phyloP scores from a whole-genome alignment of 1,284 basidiomycete genomes.

The Mycena sp. region DNA sequence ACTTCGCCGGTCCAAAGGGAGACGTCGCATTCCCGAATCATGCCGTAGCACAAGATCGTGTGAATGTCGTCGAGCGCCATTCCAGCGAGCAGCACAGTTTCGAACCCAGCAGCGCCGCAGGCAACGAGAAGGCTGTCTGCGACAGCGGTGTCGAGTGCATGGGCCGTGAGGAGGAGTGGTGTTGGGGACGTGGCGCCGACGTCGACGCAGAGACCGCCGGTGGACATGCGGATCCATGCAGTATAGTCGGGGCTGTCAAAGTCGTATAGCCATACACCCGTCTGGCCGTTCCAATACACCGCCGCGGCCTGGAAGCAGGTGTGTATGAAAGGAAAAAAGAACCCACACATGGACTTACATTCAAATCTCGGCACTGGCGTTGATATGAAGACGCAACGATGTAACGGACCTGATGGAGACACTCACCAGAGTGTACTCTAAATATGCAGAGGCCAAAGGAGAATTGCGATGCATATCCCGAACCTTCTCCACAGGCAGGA shows the following conservation, averaged over 20 bases:
- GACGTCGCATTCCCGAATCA: neutral
- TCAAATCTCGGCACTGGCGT: too few species aligned
- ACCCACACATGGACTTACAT: too few species aligned
- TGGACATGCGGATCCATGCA: slow-evolving; percentile 8
- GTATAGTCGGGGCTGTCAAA: slow-evolving; percentile 1
- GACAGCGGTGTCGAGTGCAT: neutral
- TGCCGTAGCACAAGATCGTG: neutral
- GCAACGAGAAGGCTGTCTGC: neutral
- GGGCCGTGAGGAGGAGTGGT: slow-evolving; percentile 1
- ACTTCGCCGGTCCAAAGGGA: neutral
- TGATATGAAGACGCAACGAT: too few species aligned
- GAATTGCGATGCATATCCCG: too few species aligned
- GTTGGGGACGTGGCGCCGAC: neutral
- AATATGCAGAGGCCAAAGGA: too few species aligned
- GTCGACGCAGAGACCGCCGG: slow-evolving; percentile 10
- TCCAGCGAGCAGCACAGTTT: neutral
- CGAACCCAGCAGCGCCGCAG: neutral
- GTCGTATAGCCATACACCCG: neutral
- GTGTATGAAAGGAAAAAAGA: too few species aligned
- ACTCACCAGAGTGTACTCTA: too few species aligned
- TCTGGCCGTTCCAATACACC: neutral
- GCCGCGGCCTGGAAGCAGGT: neutral
- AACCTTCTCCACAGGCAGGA: too few species aligned
- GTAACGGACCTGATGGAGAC: too few species aligned
- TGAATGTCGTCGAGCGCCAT: slow-evolving; percentile 10